These are phyloP conservation scores for Aspergillus quadrilineatus DNA, from an alignment of 2,329 filamentous ascomycete species.

Conservation along the genomic window DNA sequence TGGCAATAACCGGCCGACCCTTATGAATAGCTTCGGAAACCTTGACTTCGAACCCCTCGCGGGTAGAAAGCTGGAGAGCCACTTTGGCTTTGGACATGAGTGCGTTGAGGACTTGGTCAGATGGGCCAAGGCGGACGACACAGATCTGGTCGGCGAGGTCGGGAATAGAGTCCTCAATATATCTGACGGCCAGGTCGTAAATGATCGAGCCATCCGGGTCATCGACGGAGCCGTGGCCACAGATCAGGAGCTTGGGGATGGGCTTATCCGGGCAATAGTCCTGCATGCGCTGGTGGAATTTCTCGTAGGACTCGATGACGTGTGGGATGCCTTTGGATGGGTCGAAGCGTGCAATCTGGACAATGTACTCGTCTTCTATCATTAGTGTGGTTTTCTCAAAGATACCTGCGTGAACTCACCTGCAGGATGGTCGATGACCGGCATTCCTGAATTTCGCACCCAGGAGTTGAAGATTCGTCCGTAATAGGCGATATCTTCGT, in stretches of 20 bases:
- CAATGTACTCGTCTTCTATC: constrained; percentile 67
- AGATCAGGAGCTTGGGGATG: constrained; percentile 70
- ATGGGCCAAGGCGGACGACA: constrained; percentile 73
- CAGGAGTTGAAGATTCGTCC: constrained; percentile 69
- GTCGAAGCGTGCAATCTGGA: constrained; percentile 79
- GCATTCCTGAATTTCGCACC: constrained; percentile 56
- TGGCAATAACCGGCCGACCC: constrained; percentile 74
- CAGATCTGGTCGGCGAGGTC: constrained; percentile 66
- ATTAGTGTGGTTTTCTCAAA: background rate
- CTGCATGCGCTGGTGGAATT: constrained; percentile 63
- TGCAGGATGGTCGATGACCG: constrained; percentile 41
- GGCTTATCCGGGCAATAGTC: constrained; percentile 49
- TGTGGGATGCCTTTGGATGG: constrained; percentile 79
- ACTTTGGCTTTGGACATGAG: constrained; percentile 71
- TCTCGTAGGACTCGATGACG: constrained; percentile 72
- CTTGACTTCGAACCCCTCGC: constrained; percentile 84
- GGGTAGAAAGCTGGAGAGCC: constrained; percentile 74
- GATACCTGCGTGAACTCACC: constrained; percentile 20
- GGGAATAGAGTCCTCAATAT: constrained; percentile 63
- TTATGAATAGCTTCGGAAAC: constrained; percentile 81
- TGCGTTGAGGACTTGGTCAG: constrained; percentile 76
- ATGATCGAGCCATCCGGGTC: constrained; percentile 74
- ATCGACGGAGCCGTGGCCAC: constrained; percentile 76
- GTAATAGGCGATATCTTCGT: constrained; percentile 72
- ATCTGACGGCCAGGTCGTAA: constrained; percentile 69